These are phyloP conservation scores for Kentomonas sorsogonicus DNA, from an alignment of 208 protist species.

Conservation along the genomic window DNA sequence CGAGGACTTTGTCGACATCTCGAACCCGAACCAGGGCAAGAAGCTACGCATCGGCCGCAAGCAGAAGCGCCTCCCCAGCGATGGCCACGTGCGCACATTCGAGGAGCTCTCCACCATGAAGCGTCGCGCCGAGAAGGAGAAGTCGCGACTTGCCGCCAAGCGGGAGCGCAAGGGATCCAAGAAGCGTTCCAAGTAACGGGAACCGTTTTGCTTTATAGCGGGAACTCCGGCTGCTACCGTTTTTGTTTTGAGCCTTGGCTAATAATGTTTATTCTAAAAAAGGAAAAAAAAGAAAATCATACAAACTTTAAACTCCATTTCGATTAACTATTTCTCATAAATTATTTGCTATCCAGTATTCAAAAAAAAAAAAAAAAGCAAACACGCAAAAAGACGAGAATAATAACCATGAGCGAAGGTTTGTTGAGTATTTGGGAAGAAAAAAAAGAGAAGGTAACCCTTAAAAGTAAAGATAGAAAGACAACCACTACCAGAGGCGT, in stretches of 20 bases:
- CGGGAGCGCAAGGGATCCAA: constrained; percentile 30
- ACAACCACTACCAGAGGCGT: constrained; percentile 2
- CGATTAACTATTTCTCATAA: too few relatives aligned
- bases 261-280: too few relatives aligned
- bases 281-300: too few relatives aligned
- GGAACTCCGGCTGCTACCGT: too few relatives aligned
- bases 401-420: too few relatives aligned
- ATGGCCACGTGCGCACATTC: constrained; percentile 82
- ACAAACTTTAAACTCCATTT: too few relatives aligned
- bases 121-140: constrained; percentile 80
- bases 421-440: constrained; percentile 9
- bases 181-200: constrained; percentile 11
- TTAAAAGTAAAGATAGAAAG: constrained; percentile 2
- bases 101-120: constrained; percentile 78
- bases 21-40: constrained; percentile 88
- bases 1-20: constrained; percentile 73
- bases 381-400: too few relatives aligned
- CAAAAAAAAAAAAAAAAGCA: too few relatives aligned
- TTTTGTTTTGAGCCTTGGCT: too few relatives aligned
- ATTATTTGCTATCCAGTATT: too few relatives aligned
- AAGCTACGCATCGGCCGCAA: constrained; percentile 87
- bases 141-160: constrained; percentile 62
- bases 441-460: constrained; percentile 17
- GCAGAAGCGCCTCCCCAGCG: constrained; percentile 75
- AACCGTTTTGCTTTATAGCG: constrained; percentile 2